Evolutionary conservation across 306 rosid genomes (phyloP).

Genomic region (Cajanus cajan): DNA sequence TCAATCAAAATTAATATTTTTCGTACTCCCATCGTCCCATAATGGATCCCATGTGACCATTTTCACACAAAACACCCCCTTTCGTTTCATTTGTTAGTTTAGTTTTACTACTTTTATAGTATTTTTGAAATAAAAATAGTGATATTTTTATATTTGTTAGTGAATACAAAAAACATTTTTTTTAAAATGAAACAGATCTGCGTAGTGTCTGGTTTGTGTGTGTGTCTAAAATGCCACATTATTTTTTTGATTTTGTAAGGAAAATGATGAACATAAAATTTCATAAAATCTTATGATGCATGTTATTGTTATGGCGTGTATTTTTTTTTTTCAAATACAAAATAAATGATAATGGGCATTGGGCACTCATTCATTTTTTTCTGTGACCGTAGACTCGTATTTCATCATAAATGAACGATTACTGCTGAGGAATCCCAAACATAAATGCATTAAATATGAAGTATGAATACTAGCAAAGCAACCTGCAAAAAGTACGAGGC

Average conservation of each 20-base stretch:
- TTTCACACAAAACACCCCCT: background rate
- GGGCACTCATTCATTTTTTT: slow-evolving; percentile 6
- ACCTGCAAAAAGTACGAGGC: slow-evolving; percentile 34
- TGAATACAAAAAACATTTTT: background rate
- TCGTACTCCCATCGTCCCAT: background rate
- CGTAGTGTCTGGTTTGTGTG: background rate
- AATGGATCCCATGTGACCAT: slow-evolving; percentile 30
- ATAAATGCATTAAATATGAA: slow-evolving; percentile 19
- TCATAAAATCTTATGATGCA: background rate
- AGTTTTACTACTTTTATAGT: background rate
- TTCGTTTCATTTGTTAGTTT: no score
- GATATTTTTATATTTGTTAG: background rate
- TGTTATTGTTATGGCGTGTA: background rate
- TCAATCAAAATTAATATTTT: slow-evolving; percentile 13
- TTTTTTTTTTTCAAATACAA: background rate
- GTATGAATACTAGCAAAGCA: slow-evolving; percentile 33
- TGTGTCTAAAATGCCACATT: background rate
- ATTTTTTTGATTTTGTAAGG: background rate
- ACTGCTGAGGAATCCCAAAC: slow-evolving; percentile 26
- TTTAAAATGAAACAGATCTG: background rate
- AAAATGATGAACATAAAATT: background rate
- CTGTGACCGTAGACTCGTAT: background rate
- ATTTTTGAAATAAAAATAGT: background rate
- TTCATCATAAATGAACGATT: slow-evolving; percentile 34
- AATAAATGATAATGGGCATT: background rate